These are phyloP conservation scores for Penicillium riverlandense DNA, from an alignment of 495 filamentous ascomycete species.

Conservation along the genomic window DNA sequence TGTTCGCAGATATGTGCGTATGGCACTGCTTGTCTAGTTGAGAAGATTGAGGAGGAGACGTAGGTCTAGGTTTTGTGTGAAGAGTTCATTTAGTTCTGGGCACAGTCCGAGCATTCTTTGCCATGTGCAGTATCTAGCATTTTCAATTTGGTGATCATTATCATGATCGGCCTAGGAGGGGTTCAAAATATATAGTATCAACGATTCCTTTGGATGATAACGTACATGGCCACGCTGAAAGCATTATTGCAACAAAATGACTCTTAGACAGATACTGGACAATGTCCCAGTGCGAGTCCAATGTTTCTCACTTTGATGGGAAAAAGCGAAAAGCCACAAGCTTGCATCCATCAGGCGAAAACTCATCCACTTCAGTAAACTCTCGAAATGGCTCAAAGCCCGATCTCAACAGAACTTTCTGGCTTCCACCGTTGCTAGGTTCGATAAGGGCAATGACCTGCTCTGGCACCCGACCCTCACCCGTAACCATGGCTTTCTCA, in stretches of 20 bases:
- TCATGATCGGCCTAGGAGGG: no score
- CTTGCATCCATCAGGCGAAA: neutral
- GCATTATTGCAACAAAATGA: no score
- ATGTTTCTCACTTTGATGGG: neutral
- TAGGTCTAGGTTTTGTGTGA: neutral
- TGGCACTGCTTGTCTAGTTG: conserved; percentile 49
- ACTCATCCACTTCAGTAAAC: conserved; percentile 12
- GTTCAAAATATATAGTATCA: no score
- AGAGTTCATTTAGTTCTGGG: neutral
- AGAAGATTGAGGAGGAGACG: conserved; percentile 30
- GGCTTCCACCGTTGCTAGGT: conserved; percentile 22
- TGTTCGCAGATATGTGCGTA: conserved; percentile 55
- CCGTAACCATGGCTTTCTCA: conserved; percentile 5
- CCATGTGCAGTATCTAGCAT: no score
- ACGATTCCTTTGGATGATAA: no score
- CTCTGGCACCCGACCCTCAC: conserved; percentile 15
- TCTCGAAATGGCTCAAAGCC: conserved; percentile 27
- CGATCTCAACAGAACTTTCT: conserved; percentile 28
- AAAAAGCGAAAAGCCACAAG: conserved; percentile 9
- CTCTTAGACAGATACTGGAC: no score
- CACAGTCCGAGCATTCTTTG: neutral
- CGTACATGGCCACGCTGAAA: no score
- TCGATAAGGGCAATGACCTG: conserved; percentile 29
- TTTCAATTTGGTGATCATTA: no score
- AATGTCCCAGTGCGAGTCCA: no score